Conservation (phyloP, 169 alveolate species). For the Theileria sp. region DNA sequence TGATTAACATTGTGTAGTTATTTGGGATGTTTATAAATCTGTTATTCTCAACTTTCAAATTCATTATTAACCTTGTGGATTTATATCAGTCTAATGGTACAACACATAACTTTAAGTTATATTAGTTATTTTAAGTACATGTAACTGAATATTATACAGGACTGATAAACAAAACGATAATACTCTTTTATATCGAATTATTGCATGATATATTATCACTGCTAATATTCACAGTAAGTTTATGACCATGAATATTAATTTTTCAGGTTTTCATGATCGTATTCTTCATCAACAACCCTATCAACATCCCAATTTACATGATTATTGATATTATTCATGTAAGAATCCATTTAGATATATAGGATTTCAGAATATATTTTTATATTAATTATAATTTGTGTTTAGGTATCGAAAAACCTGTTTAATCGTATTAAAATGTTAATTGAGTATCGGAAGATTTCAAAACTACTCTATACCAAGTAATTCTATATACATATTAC, state of each 20-base stretch:
- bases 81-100: slow-evolving; percentile 22
- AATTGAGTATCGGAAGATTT: slow-evolving; percentile 50
- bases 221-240: slow-evolving; percentile 48
- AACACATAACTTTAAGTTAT: neutral
- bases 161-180: slow-evolving; percentile 64
- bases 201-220: slow-evolving; percentile 68
- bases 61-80: slow-evolving; percentile 44
- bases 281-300: slow-evolving; percentile 80
- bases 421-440: slow-evolving; percentile 37
- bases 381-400: neutral
- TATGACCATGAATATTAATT: slow-evolving; percentile 18
- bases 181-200: slow-evolving; percentile 69
- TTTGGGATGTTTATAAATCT: slow-evolving; percentile 38
- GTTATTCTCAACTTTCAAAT: slow-evolving; percentile 21
- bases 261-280: slow-evolving; percentile 54
- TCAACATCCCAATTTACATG: slow-evolving; percentile 82
- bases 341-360: slow-evolving; percentile 34
- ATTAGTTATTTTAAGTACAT: neutral
- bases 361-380: neutral
- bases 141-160: slow-evolving; percentile 37
- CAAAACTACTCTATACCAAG: slow-evolving; percentile 25
- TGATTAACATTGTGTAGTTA: slow-evolving; percentile 20
- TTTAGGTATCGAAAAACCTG: slow-evolving; percentile 35
- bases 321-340: slow-evolving; percentile 84
- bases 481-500: neutral